Evolutionary conservation across 78 protist species (phyloP), one percentile per base, ranked within the genome.

Genomic region (Dictyostelium capitatum): DNA sequence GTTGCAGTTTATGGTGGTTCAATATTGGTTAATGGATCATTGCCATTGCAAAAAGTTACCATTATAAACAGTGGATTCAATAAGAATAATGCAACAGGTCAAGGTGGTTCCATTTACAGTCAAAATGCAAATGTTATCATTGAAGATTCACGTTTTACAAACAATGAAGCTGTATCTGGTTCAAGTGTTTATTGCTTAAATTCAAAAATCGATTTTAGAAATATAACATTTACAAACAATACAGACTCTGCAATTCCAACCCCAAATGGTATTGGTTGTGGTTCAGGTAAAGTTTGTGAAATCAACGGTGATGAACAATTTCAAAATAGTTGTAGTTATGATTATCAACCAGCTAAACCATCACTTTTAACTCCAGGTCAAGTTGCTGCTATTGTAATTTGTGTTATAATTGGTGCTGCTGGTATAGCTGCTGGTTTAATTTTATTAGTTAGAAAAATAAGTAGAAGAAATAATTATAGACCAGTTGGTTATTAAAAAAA

Each of bases 261-360:
- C 25, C 57, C 37, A n/a, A 25, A 41, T 48, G 81, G 81, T 25
- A 75, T 75, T 25, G 81, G 81, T 17, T 75, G 81, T 50, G 81
- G 81, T 6, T 48, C 64, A 23, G 81, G 81, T 48, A 17, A 20
- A 6, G 62, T 25, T 48, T 75, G 81, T 28, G 23, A n/a, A 9
- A 20, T 75, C 23, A 10, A 75, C 14, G 81, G 81, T 23, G 28
- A 32, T 48, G 64, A 20, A 25, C 54, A 32, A 25, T 23, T 19
- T 48, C 81, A 75, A 75, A 15, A 75, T 48, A 48, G 54, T 48
- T 75, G 54, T 15, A 23, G 62, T 30, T 73, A 30, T n/a, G 14
- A n/a, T 19, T 75, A 75, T 28, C 41, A 48, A 41, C 81, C 81
- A 10, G 51, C 11, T 15, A 75, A 75, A 48, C 30, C 81, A 3